Percentiles rank a stretch among this genome's conserved stretches.
phyloP scores from a whole-genome alignment of 768 basidiomycete genomes.

The Antrodiella citrinella region DNA sequence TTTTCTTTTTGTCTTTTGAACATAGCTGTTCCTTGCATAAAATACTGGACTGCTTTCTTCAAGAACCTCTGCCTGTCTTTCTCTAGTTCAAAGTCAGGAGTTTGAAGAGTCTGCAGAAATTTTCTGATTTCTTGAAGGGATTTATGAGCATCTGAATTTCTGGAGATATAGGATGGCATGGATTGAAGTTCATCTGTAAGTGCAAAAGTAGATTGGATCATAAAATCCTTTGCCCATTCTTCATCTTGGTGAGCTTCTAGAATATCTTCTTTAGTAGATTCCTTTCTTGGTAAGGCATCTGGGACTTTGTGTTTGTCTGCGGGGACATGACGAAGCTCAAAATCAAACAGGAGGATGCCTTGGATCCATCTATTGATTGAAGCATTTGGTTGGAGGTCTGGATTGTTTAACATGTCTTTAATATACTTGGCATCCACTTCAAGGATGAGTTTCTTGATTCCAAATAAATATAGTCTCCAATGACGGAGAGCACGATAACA shows the following conservation, averaged over 20 bases:
- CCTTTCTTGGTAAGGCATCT: constrained; percentile 29
- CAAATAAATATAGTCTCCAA: constrained; percentile 20
- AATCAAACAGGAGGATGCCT: constrained; percentile 30
- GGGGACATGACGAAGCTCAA: constrained; percentile 30
- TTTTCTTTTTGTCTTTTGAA: background rate
- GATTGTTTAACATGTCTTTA: constrained; percentile 33
- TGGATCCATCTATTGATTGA: constrained; percentile 35
- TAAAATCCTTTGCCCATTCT: background rate
- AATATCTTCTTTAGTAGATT: background rate
- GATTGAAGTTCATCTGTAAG: background rate
- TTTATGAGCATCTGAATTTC: constrained; percentile 13
- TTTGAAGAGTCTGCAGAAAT: constrained; percentile 8
- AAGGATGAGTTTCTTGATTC: constrained; percentile 23
- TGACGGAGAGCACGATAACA: constrained; percentile 15
- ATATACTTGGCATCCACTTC: constrained; percentile 34
- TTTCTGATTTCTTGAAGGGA: constrained; percentile 13
- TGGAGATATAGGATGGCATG: background rate
- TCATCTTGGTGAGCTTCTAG: background rate
- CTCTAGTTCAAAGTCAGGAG: background rate
- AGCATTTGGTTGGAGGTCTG: constrained; percentile 29
- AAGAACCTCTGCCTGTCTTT: constrained; percentile 4
- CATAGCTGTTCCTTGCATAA: constrained; percentile 7
- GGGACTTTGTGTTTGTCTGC: constrained; percentile 25
- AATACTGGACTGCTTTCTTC: constrained; percentile 8
- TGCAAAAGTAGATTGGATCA: background rate